Evolutionary conservation across 2,329 filamentous ascomycete species (phyloP).

Genomic region (Neoarthrinium moseri): DNA sequence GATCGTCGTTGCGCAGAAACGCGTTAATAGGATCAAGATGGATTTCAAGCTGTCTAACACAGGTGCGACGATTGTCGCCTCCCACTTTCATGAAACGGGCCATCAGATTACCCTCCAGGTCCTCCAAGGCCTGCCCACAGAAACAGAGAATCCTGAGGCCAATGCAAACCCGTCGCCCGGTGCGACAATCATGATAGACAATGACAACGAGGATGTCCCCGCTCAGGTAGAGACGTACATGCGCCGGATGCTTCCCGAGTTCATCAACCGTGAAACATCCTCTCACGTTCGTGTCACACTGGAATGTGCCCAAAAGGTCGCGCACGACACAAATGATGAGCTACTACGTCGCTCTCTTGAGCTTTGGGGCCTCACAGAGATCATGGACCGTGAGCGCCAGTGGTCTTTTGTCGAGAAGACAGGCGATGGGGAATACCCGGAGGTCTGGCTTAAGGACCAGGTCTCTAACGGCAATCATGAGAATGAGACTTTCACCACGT

Average conservation of each 20-base stretch:
- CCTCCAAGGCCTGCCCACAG: slow-evolving; percentile 35
- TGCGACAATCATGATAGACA: slow-evolving; percentile 56
- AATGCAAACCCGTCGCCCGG: slow-evolving; percentile 25
- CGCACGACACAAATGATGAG: slow-evolving; percentile 48
- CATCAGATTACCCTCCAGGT: slow-evolving; percentile 43
- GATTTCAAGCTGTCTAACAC: slow-evolving; percentile 47
- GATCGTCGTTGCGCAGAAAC: slow-evolving; percentile 59
- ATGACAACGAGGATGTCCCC: slow-evolving; percentile 59
- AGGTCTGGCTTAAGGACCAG: slow-evolving; percentile 50
- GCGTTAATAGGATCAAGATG: slow-evolving; percentile 54
- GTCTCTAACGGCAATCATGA: slow-evolving; percentile 47
- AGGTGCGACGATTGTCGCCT: slow-evolving; percentile 53
- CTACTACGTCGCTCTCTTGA: slow-evolving; percentile 59
- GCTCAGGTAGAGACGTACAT: slow-evolving; percentile 60
- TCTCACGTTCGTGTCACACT: slow-evolving; percentile 59
- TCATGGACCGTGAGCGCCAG: slow-evolving; percentile 62
- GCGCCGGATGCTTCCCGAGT: slow-evolving; percentile 54
- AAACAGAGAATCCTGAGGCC: slow-evolving; percentile 29
- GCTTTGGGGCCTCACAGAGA: slow-evolving; percentile 64
- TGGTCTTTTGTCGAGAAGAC: slow-evolving; percentile 56
- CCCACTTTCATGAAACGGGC: slow-evolving; percentile 55
- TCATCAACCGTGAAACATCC: slow-evolving; percentile 60
- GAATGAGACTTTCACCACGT: slow-evolving; percentile 47
- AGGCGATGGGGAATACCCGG: slow-evolving; percentile 36
- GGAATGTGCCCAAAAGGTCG: slow-evolving; percentile 45